Conservation (phyloP, 202 grass and related monocot genomes). For the Elaeis oleifera region DNA sequence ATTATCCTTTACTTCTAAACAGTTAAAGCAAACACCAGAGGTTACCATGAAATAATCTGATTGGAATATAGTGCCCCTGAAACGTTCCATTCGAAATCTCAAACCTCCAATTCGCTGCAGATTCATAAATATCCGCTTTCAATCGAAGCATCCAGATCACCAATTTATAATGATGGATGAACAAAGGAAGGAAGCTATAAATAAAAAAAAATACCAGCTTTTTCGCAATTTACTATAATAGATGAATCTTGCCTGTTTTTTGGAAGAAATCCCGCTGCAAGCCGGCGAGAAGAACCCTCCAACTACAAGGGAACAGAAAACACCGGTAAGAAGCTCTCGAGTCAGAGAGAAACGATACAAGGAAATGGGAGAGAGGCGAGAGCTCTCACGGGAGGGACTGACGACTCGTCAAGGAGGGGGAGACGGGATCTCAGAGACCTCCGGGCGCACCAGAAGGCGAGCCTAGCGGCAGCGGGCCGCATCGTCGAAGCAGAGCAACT, state of each 20-base stretch:
- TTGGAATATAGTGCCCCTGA: constrained; percentile 23
- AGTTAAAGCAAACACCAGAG: constrained; percentile 1
- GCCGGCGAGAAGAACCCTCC: neutral
- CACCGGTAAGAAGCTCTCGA: neutral
- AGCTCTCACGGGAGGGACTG: constrained; percentile 18
- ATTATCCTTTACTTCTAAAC: neutral
- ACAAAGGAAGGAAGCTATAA: neutral
- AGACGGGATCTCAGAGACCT: constrained; percentile 19
- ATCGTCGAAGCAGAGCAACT: constrained; percentile 3
- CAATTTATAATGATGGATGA: neutral
- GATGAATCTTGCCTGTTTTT: neutral
- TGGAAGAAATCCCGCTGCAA: neutral
- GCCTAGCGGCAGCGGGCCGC: constrained; percentile 21
- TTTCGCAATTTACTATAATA: no score
- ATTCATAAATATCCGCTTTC: neutral
- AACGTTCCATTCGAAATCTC: constrained; percentile 2
- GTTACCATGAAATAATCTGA: constrained; percentile 60
- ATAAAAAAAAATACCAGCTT: neutral
- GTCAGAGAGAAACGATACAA: neutral
- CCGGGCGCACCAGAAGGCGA: constrained; percentile 14
- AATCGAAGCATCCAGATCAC: neutral
- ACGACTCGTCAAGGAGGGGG: constrained; percentile 2
- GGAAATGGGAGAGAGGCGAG: neutral
- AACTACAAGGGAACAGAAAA: constrained; percentile 4
- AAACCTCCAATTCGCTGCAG: neutral